These are phyloP conservation scores for Rhizopogon salebrosus DNA, from an alignment of 768 basidiomycete genomes.

Conservation along the genomic window DNA sequence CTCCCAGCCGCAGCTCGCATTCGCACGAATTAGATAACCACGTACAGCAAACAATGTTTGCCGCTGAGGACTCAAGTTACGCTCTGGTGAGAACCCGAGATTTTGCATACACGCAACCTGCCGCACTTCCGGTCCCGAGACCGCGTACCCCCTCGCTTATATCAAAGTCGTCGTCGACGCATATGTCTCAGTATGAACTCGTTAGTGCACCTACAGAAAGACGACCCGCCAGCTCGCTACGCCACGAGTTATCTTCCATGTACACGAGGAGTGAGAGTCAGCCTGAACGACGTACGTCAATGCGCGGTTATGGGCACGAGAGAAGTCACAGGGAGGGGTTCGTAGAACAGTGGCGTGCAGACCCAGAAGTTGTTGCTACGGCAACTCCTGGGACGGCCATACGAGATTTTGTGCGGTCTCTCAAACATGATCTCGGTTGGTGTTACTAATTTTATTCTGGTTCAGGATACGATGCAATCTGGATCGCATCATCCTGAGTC, in stretches of 20 bases:
- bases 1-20: constrained; percentile 11
- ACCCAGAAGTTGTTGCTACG: constrained; percentile 17
- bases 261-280: constrained; percentile 22
- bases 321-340: constrained; percentile 23
- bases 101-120: constrained; percentile 20
- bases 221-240: constrained; percentile 16
- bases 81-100: constrained; percentile 24
- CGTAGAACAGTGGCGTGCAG: constrained; percentile 26
- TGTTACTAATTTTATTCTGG: constrained; percentile 6
- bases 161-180: constrained; percentile 23
- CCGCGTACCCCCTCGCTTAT: constrained; percentile 16
- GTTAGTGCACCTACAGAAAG: constrained; percentile 19
- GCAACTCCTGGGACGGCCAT: constrained; percentile 16
- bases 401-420: constrained; percentile 1
- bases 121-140: constrained; percentile 4
- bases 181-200: constrained; percentile 27
- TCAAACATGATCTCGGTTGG: constrained; percentile 6
- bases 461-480: neutral
- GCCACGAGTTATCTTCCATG: constrained; percentile 17
- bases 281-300: constrained; percentile 11
- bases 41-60: neutral
- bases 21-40: constrained; percentile 11
- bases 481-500: constrained; percentile 28
- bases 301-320: constrained; percentile 11
- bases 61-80: constrained; percentile 1